Base-by-base conservation (phyloP, 2,329 filamentous ascomycete genomes). In the Alternaria gansuensis region DNA sequence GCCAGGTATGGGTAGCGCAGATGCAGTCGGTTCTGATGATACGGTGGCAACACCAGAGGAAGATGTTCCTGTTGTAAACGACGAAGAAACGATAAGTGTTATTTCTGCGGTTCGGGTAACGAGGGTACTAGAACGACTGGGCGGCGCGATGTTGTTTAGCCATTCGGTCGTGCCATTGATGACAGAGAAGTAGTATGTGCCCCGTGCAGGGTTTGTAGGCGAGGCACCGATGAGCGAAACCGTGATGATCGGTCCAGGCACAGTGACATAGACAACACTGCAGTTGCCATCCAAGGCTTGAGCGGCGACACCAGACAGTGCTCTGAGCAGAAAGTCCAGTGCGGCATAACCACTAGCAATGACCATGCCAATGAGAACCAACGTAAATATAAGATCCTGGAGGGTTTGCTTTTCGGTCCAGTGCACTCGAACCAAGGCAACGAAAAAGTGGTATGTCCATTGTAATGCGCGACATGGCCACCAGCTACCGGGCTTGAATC, bases 101-200 rank as follows among this genome's bases (percentile, higher is more conserved):
- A 40, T 31, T 13, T 51, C 44, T 2, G 56, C 24, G 23, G 57
- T 63, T 17, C 26, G 62, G 1, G 60, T 66, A 4, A 50, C 14
- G 1, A 62, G 24, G 7, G 57, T 59, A 50, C 55, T 66, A 28
- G 64, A 63, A 11, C 51, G 63, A 44, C 63, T 73, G 4, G 73
- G 71, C 24, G 74, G 75, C 26, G 66, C 61, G 23, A 71, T 59
- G 31, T 71, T 70, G 59, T 71, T 59, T 23, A 74, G 51, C 74
- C 75, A 76, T 41, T 67, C 51, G 6, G 75, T 77, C 5, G 73
- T 73, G 4, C 74, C 72, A 44, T 72, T 69, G 36, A 74, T 57
- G 0, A 77, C 67, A 8, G 72, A 74, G 41, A 71, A 77, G 60
- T 71, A 76, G 67, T 74, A 77, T 10, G 72, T 74, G 2, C 69